Percentiles rank a stretch among this genome's conserved stretches.
phyloP scores from a whole-genome alignment of 345 rosid genomes.

The Mangifera indica region DNA sequence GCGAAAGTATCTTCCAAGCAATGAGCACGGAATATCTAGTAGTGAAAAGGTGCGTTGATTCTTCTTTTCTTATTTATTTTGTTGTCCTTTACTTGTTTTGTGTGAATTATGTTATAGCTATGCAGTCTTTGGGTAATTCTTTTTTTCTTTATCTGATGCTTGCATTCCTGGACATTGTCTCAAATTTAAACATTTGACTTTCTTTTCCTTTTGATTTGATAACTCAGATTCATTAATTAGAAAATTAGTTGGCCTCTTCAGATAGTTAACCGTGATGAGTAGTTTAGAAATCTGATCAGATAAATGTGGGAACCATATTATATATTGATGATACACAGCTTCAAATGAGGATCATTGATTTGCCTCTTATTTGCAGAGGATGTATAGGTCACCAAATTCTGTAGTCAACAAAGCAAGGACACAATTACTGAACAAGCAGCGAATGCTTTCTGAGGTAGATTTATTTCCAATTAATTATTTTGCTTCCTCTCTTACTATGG shows the following conservation, averaged over 20 bases:
- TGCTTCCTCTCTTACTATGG: not conserved
- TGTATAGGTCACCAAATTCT: conserved; percentile 81
- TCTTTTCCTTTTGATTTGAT: not conserved
- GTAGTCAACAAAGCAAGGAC: conserved; percentile 80
- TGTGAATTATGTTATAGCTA: not conserved
- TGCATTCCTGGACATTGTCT: not conserved
- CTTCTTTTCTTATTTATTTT: not conserved
- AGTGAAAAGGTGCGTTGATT: conserved; percentile 57
- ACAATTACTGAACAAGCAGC: conserved; percentile 74
- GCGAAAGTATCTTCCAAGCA: conserved; percentile 39
- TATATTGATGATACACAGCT: too few species aligned
- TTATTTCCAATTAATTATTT: not conserved
- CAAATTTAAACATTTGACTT: not conserved
- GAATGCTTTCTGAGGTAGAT: conserved; percentile 69
- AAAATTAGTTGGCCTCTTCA: not conserved
- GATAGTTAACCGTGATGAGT: not conserved
- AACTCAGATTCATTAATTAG: not conserved
- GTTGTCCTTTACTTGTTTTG: not conserved
- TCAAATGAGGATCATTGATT: too few species aligned
- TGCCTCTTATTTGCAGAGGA: conserved; percentile 38
- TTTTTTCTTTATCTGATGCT: not conserved
- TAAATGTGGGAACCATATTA: too few species aligned
- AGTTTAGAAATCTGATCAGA: not conserved
- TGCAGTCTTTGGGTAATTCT: not conserved
- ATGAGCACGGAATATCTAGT: conserved; percentile 40